phyloP scores from a whole-genome alignment of 805 yeast genomes.

The Wickerhamomyces bisporus region DNA sequence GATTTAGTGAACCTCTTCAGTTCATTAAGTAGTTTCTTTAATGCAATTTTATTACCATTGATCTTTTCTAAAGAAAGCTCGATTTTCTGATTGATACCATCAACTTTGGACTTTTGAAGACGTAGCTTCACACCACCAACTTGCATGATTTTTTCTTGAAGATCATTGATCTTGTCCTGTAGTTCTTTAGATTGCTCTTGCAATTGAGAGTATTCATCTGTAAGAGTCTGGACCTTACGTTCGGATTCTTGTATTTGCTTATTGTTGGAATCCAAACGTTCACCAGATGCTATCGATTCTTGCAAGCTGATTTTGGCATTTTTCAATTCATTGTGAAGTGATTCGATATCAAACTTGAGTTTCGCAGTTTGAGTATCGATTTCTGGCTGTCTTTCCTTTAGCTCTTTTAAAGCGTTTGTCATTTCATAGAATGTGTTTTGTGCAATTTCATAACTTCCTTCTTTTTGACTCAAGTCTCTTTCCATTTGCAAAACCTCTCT shows the following conservation, averaged over 20 bases:
- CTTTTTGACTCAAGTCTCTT: constrained; percentile 46
- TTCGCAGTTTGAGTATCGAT: constrained; percentile 59
- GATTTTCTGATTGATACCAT: constrained; percentile 61
- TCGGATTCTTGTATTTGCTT: constrained; percentile 34
- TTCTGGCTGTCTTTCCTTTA: constrained; percentile 66
- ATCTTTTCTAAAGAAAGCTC: constrained; percentile 54
- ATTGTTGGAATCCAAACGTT: constrained; percentile 21
- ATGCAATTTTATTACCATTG: constrained; percentile 48
- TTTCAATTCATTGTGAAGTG: constrained; percentile 48
- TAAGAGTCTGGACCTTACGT: constrained; percentile 28
- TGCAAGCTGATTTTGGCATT: constrained; percentile 40
- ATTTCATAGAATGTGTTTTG: constrained; percentile 51
- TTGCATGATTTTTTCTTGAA: constrained; percentile 78
- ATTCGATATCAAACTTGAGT: constrained; percentile 56
- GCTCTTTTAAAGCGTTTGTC: constrained; percentile 49
- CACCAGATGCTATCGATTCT: constrained; percentile 27
- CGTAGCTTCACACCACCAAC: constrained; percentile 87
- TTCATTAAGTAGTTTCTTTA: constrained; percentile 61
- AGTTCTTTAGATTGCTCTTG: constrained; percentile 50
- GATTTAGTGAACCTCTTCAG: constrained; percentile 48
- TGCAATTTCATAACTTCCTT: constrained; percentile 45
- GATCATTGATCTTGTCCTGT: constrained; percentile 48
- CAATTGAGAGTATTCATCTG: constrained; percentile 39
- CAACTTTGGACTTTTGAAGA: constrained; percentile 77
- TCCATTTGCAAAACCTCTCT: constrained; percentile 53